Base-by-base conservation (phyloP, 768 basidiomycete species). In the Amanita muscaria region DNA sequence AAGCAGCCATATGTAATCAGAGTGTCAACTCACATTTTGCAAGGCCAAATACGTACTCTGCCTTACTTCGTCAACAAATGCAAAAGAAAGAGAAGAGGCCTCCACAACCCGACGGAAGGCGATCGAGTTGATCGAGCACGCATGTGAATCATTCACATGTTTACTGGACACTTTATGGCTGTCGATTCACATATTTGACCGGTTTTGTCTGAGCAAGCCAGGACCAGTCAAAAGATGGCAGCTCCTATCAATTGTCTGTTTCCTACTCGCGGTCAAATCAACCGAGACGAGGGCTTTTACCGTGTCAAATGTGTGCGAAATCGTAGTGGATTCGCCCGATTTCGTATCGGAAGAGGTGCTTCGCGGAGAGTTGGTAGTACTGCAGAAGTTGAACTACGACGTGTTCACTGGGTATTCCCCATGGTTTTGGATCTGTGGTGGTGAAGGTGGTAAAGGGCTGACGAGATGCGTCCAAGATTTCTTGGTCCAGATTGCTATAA, bases 361-460 rank as follows among this genome's bases (percentile, higher is more conserved):
- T 2, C 15, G 14, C 12, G 27, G 27, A 1, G 44, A 46, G 21
- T 3, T 14, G 27, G 5, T 12, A 14, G 35, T 39, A 14, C 27
- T 46, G 12, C 31, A 15, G 29, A 35, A 3, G 9, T n/a, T 46
- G 8, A 36, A 46, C 2, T 39, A 38, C 22, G 18, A 22, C 3
- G 29, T 46, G 16, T 46, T 10, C 31, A 16, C 34, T 10, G 44
- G 44, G 14, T 46, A 35, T 32, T 46, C 44, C 14, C 44, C 44
- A 16, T 46, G 44, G 44, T 39, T 35, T 21, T 46, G 44, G 44
- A n/a, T n/a, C 19, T 46, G 29, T 29, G 15, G 9, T 24, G 37
- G 9, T 19, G 37, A 30, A 27, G 19, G 1, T n/a, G 36, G 36
- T 12, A 9, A 11, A 12, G 27, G 43, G 16, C 23, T 37, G 27